Base-by-base conservation (phyloP, 2,329 filamentous ascomycete species). In the Calonectria pteridis region DNA sequence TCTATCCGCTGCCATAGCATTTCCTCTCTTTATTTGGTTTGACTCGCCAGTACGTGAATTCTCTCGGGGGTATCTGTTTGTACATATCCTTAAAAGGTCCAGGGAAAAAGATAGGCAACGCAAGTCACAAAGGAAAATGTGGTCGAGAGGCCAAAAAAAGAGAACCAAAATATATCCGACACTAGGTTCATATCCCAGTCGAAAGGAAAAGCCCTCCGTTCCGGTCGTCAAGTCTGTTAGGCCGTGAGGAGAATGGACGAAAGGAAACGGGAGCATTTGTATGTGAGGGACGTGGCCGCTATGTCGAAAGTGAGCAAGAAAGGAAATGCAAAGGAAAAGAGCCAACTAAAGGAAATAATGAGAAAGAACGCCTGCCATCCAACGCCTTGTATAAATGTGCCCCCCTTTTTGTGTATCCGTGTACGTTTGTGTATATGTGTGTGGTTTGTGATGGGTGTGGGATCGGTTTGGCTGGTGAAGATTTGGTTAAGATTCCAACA, bases 61-160 rank as follows among this genome's bases (percentile, higher is more conserved):
- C 73, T 76, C 71, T 76, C 71, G 76, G 79, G 55, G 79, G 79
- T 80, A 80, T 80, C 77, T 80, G 77, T 79, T 62, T 80, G 70
- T 80, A 80, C 78, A 80, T 76, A 70, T 79, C 73, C 74, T 68
- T 73, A 76, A 79, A 69, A 62, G 73, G 73, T 73, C 73, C 55
- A 50, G 49, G 53, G 71, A 74, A 72, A 74, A 69, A 67, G 66
- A 69, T 35, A 67, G 71, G 23, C 4, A 74, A 73, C 76, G 29
- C 74, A 64, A 62, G 65, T 35, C 58, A 78, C 75, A 78, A 80
- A 80, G 73, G 76, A 76, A 75, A 79, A 70, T 53, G 46, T 37
- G 64, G 46, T 67, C 33, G 26, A 74, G 73, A 73, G 73, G 67
- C 66, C 28, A 65, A 66, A 31, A 10, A 14, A 64, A 51, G 58